Conservation (phyloP, 2,329 filamentous ascomycete species). For the Arthrobotrys musiformis region DNA sequence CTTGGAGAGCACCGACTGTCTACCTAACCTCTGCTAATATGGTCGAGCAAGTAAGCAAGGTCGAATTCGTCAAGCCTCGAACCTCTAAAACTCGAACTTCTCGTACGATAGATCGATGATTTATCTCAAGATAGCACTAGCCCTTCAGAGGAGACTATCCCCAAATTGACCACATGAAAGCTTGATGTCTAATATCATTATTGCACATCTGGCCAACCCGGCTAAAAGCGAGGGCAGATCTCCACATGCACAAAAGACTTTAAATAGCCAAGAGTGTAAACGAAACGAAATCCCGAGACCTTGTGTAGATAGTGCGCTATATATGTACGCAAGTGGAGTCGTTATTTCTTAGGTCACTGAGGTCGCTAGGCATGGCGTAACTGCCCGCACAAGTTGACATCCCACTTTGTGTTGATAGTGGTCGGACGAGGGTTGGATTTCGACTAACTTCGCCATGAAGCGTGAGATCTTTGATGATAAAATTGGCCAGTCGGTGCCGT, state of each 20-base stretch:
- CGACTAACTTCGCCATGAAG: background rate
- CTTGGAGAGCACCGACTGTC: no score
- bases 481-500: background rate
- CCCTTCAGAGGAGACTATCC: background rate
- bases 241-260: no score
- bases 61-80: no score
- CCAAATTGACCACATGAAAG: background rate
- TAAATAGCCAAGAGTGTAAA: background rate
- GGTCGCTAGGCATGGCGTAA: background rate
- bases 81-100: no score
- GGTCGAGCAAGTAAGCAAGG: no score
- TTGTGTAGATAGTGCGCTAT: background rate
- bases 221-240: slow-evolving; percentile 6
- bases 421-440: slow-evolving; percentile 1
- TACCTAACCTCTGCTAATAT: no score
- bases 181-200: background rate
- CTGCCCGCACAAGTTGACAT: background rate
- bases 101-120: no score
- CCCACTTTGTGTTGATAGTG: slow-evolving; percentile 11
- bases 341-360: background rate
- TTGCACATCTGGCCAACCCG: background rate
- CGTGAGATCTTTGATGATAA: background rate
- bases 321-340: background rate
- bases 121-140: no score
- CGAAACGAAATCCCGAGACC: background rate